These are phyloP conservation scores for Talaromyces stipitatus DNA, from an alignment of 495 filamentous ascomycete species.

Conservation along the genomic window DNA sequence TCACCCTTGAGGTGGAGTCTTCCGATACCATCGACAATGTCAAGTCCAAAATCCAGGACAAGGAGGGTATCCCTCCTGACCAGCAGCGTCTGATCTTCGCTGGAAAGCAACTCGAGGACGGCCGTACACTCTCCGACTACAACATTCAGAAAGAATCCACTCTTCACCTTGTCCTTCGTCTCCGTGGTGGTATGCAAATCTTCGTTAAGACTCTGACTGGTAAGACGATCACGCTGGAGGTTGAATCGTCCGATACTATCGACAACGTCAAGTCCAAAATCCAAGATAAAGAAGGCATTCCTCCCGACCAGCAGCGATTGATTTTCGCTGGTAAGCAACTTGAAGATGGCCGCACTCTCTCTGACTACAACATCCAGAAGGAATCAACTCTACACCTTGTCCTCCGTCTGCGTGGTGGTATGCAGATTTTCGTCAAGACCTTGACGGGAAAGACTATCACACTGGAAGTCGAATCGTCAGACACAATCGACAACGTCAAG, in stretches of 20 bases:
- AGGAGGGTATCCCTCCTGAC: conserved; percentile 72
- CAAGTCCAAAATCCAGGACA: conserved; percentile 72
- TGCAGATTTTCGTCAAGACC: conserved; percentile 95
- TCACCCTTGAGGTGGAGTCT: conserved; percentile 96
- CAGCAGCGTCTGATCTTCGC: conserved; percentile 71
- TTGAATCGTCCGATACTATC: conserved; percentile 82
- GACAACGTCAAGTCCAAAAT: conserved; percentile 99
- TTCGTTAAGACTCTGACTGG: conserved; percentile 66
- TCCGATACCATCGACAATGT: conserved; percentile 97
- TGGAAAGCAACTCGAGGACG: conserved; percentile 66
- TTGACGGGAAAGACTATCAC: conserved; percentile 91
- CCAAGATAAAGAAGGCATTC: conserved; percentile 95
- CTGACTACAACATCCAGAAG: conserved; percentile 99
- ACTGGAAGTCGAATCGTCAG: conserved; percentile 78
- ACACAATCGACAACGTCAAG: conserved; percentile 93
- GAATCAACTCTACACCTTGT: conserved; percentile 97
- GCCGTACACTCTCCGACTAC: conserved; percentile 64
- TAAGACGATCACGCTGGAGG: conserved; percentile 66
- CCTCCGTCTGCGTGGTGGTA: conserved; percentile 93
- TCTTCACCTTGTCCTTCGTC: conserved; percentile 61
- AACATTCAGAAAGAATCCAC: conserved; percentile 70
- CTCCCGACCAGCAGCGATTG: conserved; percentile 93
- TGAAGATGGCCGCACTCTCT: conserved; percentile 91
- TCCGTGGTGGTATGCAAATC: conserved; percentile 71
- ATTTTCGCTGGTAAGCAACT: conserved; percentile 99